Evolutionary conservation across 2,329 filamentous ascomycete species (phyloP).

Genomic region (Talaromyces sp.): DNA sequence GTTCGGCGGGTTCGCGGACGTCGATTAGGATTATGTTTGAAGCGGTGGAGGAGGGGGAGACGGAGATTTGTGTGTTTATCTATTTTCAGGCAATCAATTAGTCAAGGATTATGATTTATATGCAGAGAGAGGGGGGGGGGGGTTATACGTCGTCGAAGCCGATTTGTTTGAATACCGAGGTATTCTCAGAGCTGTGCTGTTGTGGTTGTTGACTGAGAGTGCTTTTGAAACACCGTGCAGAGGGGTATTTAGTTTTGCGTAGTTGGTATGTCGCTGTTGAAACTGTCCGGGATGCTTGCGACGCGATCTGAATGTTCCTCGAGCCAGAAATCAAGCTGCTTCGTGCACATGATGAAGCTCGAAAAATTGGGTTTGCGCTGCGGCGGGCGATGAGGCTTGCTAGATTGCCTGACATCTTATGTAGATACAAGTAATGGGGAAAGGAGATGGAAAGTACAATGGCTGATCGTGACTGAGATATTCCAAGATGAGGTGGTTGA

Average conservation of each 20-base stretch:
- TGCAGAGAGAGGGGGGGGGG: background rate
- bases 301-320: background rate
- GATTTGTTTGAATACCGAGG: conserved; percentile 26
- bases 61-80: conserved; percentile 29
- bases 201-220: background rate
- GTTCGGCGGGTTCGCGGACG: conserved; percentile 48
- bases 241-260: background rate
- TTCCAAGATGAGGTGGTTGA: background rate
- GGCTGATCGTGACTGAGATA: background rate
- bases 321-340: conserved; percentile 5
- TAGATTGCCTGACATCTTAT: conserved; percentile 8
- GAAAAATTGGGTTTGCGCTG: background rate
- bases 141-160: conserved; percentile 36
- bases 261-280: background rate
- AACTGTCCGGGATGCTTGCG: background rate
- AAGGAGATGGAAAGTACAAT: background rate
- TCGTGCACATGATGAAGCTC: conserved; percentile 1
- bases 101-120: conserved; percentile 8
- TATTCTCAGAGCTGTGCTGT: conserved; percentile 10
- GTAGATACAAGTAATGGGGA: background rate
- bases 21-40: conserved; percentile 40
- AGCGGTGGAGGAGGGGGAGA: conserved; percentile 30
- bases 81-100: conserved; percentile 17
- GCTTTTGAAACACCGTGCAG: background rate
- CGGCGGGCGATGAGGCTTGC: conserved; percentile 9